Evolutionary conservation across 2,329 filamentous ascomycete genomes (phyloP).

Genomic region (Xylaria sp.): DNA sequence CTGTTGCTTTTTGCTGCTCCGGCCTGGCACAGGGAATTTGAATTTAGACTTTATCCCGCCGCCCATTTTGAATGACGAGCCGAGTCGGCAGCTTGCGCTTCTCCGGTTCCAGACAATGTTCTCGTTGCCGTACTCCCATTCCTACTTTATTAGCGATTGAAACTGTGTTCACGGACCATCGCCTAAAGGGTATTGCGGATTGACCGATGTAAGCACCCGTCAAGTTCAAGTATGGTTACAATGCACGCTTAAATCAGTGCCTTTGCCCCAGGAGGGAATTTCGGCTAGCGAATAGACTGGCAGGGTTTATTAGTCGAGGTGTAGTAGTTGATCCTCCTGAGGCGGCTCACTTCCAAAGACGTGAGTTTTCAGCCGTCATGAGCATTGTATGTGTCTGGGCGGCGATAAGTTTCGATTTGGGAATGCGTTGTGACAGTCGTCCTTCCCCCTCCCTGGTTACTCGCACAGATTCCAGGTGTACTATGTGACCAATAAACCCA

Average conservation of each 20-base stretch:
- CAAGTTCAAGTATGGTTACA: constrained; percentile 14
- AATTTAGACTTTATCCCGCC: constrained; percentile 56
- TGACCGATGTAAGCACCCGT: constrained; percentile 1
- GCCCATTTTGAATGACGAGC: constrained; percentile 51
- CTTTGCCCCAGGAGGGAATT: constrained; percentile 9
- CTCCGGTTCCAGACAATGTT: constrained; percentile 6
- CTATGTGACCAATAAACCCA: constrained; percentile 6
- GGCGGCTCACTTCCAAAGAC: constrained; percentile 22
- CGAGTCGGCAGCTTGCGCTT: constrained; percentile 18
- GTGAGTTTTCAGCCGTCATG: constrained; percentile 15
- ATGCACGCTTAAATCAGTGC: constrained; percentile 10
- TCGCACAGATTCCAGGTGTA: not conserved
- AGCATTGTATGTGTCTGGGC: constrained; percentile 21
- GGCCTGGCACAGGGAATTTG: constrained; percentile 61
- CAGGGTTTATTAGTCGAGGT: constrained; percentile 24
- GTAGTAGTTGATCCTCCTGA: constrained; percentile 29
- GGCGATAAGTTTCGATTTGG: constrained; percentile 10
- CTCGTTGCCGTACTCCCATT: constrained; percentile 18
- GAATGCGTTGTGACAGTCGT: constrained; percentile 6
- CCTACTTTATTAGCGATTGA: constrained; percentile 15
- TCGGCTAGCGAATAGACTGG: constrained; percentile 28
- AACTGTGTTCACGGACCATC: constrained; percentile 18
- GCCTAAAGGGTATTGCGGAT: constrained; percentile 12
- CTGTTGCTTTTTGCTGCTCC: constrained; percentile 56
- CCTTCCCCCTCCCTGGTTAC: not conserved